These are phyloP conservation scores for Scytalidium sp. DNA, from an alignment of 2,329 filamentous ascomycete genomes.

Conservation along the genomic window DNA sequence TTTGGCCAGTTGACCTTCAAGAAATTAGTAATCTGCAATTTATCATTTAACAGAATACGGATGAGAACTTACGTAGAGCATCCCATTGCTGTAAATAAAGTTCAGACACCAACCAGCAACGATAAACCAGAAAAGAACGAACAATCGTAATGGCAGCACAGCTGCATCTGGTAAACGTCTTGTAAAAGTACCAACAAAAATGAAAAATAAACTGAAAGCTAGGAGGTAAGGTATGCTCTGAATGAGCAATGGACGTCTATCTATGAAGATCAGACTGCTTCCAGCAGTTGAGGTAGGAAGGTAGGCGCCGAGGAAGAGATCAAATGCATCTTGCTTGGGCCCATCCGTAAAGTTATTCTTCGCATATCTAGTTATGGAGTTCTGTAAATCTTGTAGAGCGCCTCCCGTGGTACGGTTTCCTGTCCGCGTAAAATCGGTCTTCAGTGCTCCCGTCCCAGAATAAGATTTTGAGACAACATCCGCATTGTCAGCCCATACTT, in stretches of 20 bases:
- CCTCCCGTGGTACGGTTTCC: constrained; percentile 84
- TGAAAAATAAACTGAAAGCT: constrained; percentile 72
- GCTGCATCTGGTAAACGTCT: constrained; percentile 68
- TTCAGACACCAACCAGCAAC: constrained; percentile 68
- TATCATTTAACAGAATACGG: background rate
- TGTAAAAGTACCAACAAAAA: constrained; percentile 72
- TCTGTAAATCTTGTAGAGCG: constrained; percentile 80
- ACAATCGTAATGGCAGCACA: constrained; percentile 77
- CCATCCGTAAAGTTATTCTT: constrained; percentile 95
- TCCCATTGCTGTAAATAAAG: constrained; percentile 82
- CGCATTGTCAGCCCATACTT: constrained; percentile 97
- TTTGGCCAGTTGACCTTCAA: constrained; percentile 95
- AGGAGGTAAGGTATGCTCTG: constrained; percentile 93
- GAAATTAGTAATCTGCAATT: constrained; percentile 9
- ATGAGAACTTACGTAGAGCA: constrained; percentile 78
- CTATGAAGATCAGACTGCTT: constrained; percentile 72
- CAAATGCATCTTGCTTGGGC: constrained; percentile 90
- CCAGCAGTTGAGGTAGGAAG: constrained; percentile 68
- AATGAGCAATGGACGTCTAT: constrained; percentile 80
- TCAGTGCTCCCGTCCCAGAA: constrained; percentile 93
- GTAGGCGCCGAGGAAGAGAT: constrained; percentile 88
- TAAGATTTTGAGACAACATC: constrained; percentile 92
- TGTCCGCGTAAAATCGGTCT: constrained; percentile 96
- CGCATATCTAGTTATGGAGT: constrained; percentile 85
- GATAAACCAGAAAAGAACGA: constrained; percentile 74